Percentiles rank a stretch among this genome's conserved stretches.
Conservation (phyloP, 2,329 filamentous ascomycete genomes). For the Sporothrix luriei region DNA sequence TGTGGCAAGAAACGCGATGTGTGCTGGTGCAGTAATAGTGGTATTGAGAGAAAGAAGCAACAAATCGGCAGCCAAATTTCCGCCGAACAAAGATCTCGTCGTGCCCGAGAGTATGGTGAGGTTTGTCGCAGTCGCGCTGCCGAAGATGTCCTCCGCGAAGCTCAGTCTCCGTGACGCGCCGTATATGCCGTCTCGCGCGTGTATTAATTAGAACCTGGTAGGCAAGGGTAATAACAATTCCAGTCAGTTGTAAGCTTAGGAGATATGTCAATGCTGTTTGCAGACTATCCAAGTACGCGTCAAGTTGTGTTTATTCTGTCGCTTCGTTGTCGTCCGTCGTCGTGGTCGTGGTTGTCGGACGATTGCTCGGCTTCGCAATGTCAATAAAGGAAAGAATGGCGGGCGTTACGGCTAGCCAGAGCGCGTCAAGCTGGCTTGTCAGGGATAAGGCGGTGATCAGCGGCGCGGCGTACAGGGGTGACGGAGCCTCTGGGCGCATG, state of each 20-base stretch:
- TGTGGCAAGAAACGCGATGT: neutral
- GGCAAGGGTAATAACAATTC: no score
- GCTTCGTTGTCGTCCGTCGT: neutral
- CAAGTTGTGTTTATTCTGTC: neutral
- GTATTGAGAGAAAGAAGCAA: neutral
- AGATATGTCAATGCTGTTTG: slow-evolving; percentile 9
- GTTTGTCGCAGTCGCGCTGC: neutral
- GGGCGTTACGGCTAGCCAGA: neutral
- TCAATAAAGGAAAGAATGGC: slow-evolving; percentile 16
- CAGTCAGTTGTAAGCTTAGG: neutral
- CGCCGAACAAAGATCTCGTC: neutral
- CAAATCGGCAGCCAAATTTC: neutral
- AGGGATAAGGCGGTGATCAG: slow-evolving; percentile 26
- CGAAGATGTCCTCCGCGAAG: neutral
- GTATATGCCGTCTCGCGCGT: neutral
- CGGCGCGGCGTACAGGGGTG: slow-evolving; percentile 10
- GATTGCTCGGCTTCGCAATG: slow-evolving; percentile 3
- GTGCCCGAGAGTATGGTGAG: neutral
- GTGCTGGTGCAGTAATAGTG: neutral
- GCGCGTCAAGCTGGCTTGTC: slow-evolving; percentile 22
- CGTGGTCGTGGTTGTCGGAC: neutral
- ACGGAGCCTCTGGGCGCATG: neutral
- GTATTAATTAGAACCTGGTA: neutral
- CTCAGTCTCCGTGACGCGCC: slow-evolving; percentile 14
- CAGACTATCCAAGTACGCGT: slow-evolving; percentile 19